Evolutionary conservation across 768 basidiomycete species (phyloP), one percentile per base, ranked within the genome.

Genomic region (Russula griseocarnosa): DNA sequence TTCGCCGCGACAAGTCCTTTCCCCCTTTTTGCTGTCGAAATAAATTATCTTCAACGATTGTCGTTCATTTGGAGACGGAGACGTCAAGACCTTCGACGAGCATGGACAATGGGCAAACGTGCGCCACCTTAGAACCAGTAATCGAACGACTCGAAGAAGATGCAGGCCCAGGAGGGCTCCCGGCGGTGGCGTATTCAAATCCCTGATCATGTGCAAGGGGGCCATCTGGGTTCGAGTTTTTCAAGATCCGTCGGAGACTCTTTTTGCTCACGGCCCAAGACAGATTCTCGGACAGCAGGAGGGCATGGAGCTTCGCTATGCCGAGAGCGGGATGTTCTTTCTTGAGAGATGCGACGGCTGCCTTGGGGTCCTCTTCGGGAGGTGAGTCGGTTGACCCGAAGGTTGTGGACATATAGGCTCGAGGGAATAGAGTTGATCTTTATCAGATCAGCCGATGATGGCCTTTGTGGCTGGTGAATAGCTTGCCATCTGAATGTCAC

Each of bases 261-360:
- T 92, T 94, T 74, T 94, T 92, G 72, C 90, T 90, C 67, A 94
- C 89, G 0, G 80, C 73, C 91, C 91, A 94, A 24, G 81, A 77
- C 3, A 88, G 82, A 67, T 89, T 75, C 11, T 77, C 74, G 14
- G 78, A 73, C 16, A 87, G 80, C 11, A 95, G 75, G 7, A 83
- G 78, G 2, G 81, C 76, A 60, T 90, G 87, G 3, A 92, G 78
- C 75, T 92, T 94, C 18, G 79, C 70, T 47, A 90, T 83, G 3
- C 92, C 93, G 22, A 90, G 78, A 0, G 79, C 73, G 0, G 90
- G 86, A 53, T 91, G 78, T 47, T 77, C 75, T 18, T 74, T 72
- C 67, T 84, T 85, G 18, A 93, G 78, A 11, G 78, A 71, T 9
- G 81, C 71, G 46, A 91, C 76, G 2, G 83, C 83, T 3, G 74